A percentile compares a stretch with the other conserved stretches of the same genome.
Conservation (phyloP, 106 monocot genomes). For the Ottelia alismoides region DNA sequence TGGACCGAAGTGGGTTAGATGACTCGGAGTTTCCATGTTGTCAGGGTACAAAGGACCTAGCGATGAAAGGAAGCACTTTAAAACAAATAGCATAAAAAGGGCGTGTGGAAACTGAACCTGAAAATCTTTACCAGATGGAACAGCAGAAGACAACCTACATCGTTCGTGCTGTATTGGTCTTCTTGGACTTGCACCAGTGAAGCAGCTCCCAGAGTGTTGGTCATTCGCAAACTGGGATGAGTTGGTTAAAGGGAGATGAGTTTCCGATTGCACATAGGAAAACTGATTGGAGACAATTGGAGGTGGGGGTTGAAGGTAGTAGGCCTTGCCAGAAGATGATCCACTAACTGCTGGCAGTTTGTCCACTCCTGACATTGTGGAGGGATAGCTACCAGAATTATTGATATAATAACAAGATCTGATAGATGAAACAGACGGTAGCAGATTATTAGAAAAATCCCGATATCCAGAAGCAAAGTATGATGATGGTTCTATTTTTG, state of each 20-base stretch:
- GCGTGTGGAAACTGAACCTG: background rate
- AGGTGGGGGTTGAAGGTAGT: constrained; percentile 58
- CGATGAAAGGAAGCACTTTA: too few species aligned
- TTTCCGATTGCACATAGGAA: constrained; percentile 55
- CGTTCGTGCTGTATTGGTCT: constrained; percentile 32
- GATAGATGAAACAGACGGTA: constrained; percentile 19
- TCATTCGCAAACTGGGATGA: constrained; percentile 27
- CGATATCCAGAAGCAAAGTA: constrained; percentile 37
- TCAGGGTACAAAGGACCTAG: constrained; percentile 21
- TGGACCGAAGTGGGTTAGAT: constrained; percentile 27
- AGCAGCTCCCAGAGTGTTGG: constrained; percentile 18
- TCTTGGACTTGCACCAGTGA: constrained; percentile 20
- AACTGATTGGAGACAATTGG: constrained; percentile 65
- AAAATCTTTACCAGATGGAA: constrained; percentile 24
- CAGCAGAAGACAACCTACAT: constrained; percentile 26
- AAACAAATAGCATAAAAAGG: too few species aligned
- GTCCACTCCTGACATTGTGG: constrained; percentile 25
- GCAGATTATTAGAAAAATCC: constrained; percentile 28
- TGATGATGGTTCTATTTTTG: constrained; percentile 13
- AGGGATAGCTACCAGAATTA: constrained; percentile 13
- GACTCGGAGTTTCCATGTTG: constrained; percentile 25
- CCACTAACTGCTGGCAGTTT: constrained; percentile 4
- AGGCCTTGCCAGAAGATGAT: constrained; percentile 31
- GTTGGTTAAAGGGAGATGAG: constrained; percentile 23
- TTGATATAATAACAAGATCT: constrained; percentile 23